phyloP scores from a whole-genome alignment of 768 basidiomycete genomes.

The Leucogyrophana mollusca region DNA sequence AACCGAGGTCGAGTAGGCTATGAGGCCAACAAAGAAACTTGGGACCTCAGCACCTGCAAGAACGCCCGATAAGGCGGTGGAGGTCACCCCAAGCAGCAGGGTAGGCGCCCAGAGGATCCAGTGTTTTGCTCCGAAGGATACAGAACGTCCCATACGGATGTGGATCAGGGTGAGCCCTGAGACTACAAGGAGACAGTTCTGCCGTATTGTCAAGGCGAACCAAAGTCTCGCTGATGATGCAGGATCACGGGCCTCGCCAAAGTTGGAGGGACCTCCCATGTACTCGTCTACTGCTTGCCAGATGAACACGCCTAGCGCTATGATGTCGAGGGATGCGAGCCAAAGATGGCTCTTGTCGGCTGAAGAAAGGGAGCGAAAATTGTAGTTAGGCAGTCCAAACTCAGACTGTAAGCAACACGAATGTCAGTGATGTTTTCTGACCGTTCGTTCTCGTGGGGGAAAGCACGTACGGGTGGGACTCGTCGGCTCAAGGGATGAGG shows the following conservation, averaged over 20 bases:
- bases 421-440: conserved; percentile 8
- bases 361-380: conserved; percentile 59
- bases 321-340: conserved; percentile 65
- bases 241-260: conserved; percentile 45
- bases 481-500: conserved; percentile 72
- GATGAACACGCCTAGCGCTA: conserved; percentile 60
- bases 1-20: conserved; percentile 54
- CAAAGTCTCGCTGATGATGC: conserved; percentile 62
- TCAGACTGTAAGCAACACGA: conserved; percentile 50
- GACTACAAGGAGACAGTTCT: conserved; percentile 65
- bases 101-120: conserved; percentile 76
- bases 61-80: conserved; percentile 58
- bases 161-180: conserved; percentile 62
- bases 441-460: neutral
- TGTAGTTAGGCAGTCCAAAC: conserved; percentile 64
- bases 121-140: conserved; percentile 67
- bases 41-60: conserved; percentile 52
- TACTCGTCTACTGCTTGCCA: conserved; percentile 65
- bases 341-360: conserved; percentile 74
- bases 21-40: conserved; percentile 59
- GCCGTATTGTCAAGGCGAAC: conserved; percentile 64
- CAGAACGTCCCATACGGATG: conserved; percentile 66
- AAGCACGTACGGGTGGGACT: conserved; percentile 61
- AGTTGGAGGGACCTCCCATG: conserved; percentile 42
- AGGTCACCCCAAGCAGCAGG: conserved; percentile 49